Evolutionary conservation across 805 yeast genomes (phyloP).

Genomic region (Candida andamanensis): DNA sequence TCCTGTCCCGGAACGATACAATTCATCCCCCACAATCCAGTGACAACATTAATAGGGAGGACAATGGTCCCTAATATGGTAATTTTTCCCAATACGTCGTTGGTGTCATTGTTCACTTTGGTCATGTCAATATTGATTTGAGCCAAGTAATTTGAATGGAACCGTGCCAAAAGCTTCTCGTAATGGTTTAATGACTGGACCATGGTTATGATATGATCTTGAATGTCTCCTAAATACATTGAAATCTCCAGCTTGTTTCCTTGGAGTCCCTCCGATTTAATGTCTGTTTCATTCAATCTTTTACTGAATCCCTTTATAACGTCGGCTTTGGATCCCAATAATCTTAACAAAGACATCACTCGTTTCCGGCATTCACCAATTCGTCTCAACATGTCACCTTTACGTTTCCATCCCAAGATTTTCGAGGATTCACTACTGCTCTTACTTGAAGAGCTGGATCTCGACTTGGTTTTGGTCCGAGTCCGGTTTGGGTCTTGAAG

Average conservation of each 20-base stretch:
- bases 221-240: conserved; percentile 93
- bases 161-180: conserved; percentile 86
- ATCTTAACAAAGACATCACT: conserved; percentile 83
- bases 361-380: conserved; percentile 94
- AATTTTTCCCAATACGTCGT: conserved; percentile 90
- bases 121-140: conserved; percentile 98
- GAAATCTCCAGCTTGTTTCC: conserved; percentile 65
- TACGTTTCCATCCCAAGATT: conserved; percentile 66
- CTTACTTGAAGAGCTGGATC: conserved; percentile 25
- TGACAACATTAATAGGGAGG: conserved; percentile 88
- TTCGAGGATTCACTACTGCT: conserved; percentile 41
- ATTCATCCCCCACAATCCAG: conserved; percentile 99
- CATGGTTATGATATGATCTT: conserved; percentile 97
- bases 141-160: conserved; percentile 95
- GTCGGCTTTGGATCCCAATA: conserved; percentile 90
- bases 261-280: conserved; percentile 29
- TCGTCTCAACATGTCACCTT: conserved; percentile 91
- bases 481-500: conserved; percentile 3
- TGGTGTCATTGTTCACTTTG: conserved; percentile 91
- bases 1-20: conserved; percentile 92
- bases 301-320: conserved; percentile 96
- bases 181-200: conserved; percentile 91
- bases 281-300: conserved; percentile 51
- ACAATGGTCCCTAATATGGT: conserved; percentile 94
- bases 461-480: conserved; percentile 8